Evolutionary conservation across 2,329 filamentous ascomycete genomes (phyloP), one percentile per base, ranked within the genome.

Genomic region (Mycogone perniciosa): DNA sequence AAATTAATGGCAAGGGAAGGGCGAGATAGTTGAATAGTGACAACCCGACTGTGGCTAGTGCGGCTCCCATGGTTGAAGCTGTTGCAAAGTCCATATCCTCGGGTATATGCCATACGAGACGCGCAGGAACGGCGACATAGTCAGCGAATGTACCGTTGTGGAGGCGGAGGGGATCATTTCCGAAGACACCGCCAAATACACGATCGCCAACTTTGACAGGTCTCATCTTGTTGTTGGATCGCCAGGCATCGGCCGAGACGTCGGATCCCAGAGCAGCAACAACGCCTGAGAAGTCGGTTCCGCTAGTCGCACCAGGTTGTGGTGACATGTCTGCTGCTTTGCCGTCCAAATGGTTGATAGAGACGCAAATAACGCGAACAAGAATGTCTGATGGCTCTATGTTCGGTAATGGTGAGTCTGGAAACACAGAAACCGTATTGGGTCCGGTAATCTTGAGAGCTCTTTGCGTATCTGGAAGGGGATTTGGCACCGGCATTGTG

Each of bases 271-370:
- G 46, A 0, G 56, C 59, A 0, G 67, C 60, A 29, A 69, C 58
- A 7, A 56, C 60, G 37, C 68, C 67, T 6, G 64, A 58, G 52
- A 66, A 71, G 52, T 71, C 68, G 43, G 52, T 59, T 1, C 70
- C 70, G 6, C 57, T 43, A 4, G 65, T 58, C 26, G 64, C 60
- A 2, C 67, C 67, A 1, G 57, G 51, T 6, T 20, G 13, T 39
- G 45, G 35, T 9, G 45, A 47, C 42, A 55, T 54, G 10, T 62
- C 60, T 38, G 60, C 44, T 55, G 66, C 62, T 50, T 72, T 72
- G 37, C 56, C 56, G 51, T 72, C 70, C 44, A 51, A 52, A 1
- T 67, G 69, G 54, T 70, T 71, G 31, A 72, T 42, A 11, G 65
- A 67, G 1, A 71, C 63, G 1, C 64, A 62, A 13, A 50, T 53